Conservation (phyloP, 2,329 filamentous ascomycete species). For the Fusarium algeriense region DNA sequence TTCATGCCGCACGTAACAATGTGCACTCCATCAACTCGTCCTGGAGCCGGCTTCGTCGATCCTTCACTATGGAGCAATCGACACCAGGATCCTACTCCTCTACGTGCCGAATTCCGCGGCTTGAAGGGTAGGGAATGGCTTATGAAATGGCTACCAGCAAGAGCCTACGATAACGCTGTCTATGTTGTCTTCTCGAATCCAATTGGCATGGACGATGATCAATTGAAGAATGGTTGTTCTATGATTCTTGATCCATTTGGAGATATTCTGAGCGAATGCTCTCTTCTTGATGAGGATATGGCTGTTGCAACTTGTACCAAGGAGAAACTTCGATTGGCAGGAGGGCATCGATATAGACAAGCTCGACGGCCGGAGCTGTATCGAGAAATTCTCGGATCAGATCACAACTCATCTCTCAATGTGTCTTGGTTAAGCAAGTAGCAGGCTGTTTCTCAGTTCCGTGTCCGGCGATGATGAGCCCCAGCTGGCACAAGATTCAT, state of each 20-base stretch:
- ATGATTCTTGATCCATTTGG: constrained; percentile 2
- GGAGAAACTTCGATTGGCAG: background rate
- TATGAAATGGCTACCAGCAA: constrained; percentile 3
- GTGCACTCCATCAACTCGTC: background rate
- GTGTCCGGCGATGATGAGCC: fast-evolving
- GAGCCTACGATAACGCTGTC: background rate
- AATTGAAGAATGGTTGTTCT: background rate
- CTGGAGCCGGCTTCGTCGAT: background rate
- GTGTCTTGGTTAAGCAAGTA: background rate
- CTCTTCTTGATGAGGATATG: background rate
- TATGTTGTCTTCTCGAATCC: constrained; percentile 1
- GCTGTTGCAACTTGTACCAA: background rate
- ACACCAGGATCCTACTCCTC: background rate
- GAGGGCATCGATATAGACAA: background rate
- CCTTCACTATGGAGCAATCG: background rate
- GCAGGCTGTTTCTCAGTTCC: fast-evolving
- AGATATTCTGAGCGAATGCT: background rate
- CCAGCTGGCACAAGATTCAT: background rate
- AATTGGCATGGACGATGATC: background rate
- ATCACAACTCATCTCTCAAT: background rate
- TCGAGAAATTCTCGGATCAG: background rate
- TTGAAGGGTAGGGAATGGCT: background rate
- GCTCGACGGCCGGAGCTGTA: background rate
- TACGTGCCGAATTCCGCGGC: background rate
- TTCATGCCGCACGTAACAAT: constrained; percentile 6